phyloP scores from a whole-genome alignment of 2,329 filamentous ascomycete genomes.

The Herpotrichia juniperi region DNA sequence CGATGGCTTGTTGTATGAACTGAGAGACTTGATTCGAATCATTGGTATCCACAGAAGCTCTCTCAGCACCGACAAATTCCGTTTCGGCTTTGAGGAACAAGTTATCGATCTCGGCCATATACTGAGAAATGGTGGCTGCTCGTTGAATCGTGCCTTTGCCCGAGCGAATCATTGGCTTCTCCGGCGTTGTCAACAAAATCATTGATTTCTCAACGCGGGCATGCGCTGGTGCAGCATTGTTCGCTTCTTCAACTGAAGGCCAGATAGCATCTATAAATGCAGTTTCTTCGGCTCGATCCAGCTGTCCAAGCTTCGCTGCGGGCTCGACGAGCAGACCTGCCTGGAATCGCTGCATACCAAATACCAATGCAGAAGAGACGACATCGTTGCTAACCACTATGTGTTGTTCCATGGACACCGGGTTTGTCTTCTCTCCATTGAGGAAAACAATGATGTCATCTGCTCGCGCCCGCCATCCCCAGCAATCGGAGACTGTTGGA shows the following conservation, averaged over 20 bases:
- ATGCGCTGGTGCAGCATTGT: constrained; percentile 48
- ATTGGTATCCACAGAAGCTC: constrained; percentile 9
- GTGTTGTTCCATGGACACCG: constrained; percentile 11
- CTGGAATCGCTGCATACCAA: constrained; percentile 32
- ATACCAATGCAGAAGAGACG: constrained; percentile 26
- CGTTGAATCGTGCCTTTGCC: constrained; percentile 55
- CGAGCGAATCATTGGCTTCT: constrained; percentile 52
- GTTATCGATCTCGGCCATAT: constrained; percentile 53
- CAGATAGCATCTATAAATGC: constrained; percentile 52
- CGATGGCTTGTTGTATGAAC: constrained; percentile 6
- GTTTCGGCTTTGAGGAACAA: constrained; percentile 37
- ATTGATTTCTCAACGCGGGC: constrained; percentile 50
- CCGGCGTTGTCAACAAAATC: constrained; percentile 47
- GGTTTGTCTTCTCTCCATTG: constrained; percentile 17
- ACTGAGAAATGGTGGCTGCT: constrained; percentile 46
- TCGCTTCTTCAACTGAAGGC: constrained; percentile 52
- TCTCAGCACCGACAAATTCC: constrained; percentile 2
- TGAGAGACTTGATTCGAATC: constrained; percentile 8
- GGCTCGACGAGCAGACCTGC: constrained; percentile 34
- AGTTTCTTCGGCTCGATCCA: constrained; percentile 6
- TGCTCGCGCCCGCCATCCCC: constrained; percentile 8
- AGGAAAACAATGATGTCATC: constrained; percentile 19
- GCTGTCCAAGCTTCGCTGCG: neutral
- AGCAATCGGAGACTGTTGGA: constrained; percentile 11
- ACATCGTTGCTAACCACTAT: constrained; percentile 1